phyloP scores from a whole-genome alignment of 768 basidiomycete species.

The Lactifluus rugatus region DNA sequence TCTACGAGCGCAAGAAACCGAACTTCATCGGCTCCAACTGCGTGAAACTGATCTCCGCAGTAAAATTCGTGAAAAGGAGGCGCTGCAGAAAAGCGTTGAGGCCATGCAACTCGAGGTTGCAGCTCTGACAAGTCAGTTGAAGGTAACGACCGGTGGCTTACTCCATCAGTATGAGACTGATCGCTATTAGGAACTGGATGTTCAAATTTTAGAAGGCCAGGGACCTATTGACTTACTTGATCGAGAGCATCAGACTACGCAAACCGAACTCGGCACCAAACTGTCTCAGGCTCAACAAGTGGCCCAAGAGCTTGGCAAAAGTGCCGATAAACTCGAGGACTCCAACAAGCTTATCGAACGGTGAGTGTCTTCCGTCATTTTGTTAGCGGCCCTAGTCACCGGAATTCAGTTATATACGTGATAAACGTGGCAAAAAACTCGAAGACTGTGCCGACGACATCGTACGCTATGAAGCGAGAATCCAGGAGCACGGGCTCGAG shows the following conservation, averaged over 20 bases:
- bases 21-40: slow-evolving; percentile 53
- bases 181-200: slow-evolving; percentile 47
- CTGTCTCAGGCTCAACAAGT: slow-evolving; percentile 43
- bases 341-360: slow-evolving; percentile 57
- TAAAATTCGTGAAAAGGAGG: slow-evolving; percentile 49
- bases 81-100: slow-evolving; percentile 45
- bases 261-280: slow-evolving; percentile 41
- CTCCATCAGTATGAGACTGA: not conserved
- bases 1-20: slow-evolving; percentile 47
- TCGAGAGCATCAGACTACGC: slow-evolving; percentile 38
- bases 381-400: not conserved
- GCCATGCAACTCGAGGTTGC: slow-evolving; percentile 49
- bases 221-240: slow-evolving; percentile 58
- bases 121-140: slow-evolving; percentile 35
- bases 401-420: slow-evolving; percentile 55
- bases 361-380: slow-evolving; percentile 30
- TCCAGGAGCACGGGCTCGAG: slow-evolving; percentile 32
- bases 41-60: slow-evolving; percentile 47
- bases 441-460: slow-evolving; percentile 51
- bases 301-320: slow-evolving; percentile 57
- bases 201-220: slow-evolving; percentile 48
- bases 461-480: slow-evolving; percentile 36
- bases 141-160: slow-evolving; percentile 30
- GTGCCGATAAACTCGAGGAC: slow-evolving; percentile 48
- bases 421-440: slow-evolving; percentile 51